Evolutionary conservation across 31 red algal species (phyloP).

Genomic region (Porphyra umbilicalis): DNA sequence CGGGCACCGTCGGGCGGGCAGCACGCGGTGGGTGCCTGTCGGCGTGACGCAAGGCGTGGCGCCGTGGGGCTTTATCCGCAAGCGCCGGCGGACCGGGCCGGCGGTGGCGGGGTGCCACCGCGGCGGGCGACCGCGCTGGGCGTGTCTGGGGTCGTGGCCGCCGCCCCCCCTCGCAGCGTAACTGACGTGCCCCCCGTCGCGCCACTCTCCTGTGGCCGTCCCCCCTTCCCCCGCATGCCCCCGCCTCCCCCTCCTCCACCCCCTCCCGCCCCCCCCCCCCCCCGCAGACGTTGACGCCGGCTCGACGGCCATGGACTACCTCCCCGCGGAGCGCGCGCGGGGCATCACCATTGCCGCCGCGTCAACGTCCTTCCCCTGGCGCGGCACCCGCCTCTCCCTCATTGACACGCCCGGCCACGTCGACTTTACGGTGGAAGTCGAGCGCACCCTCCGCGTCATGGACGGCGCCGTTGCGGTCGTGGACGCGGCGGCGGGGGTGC

Average conservation of each 20-base stretch:
- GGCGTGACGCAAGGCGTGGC: too few species aligned
- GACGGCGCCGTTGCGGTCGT: constrained; percentile 82
- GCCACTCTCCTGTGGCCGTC: too few species aligned
- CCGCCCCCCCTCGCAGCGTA: too few species aligned
- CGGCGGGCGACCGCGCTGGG: too few species aligned
- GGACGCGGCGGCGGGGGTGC: constrained; percentile 87
- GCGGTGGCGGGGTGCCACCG: too few species aligned
- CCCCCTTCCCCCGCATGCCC: too few species aligned
- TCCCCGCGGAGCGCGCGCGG: constrained; percentile 69
- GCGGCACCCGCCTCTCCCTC: constrained; percentile 52
- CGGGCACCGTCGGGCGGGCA: too few species aligned
- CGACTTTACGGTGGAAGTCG: constrained; percentile 96
- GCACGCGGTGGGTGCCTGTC: too few species aligned
- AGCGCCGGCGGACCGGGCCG: too few species aligned
- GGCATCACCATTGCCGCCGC: constrained; percentile 94
- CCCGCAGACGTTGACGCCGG: constrained; percentile 70
- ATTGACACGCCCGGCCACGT: constrained; percentile 99
- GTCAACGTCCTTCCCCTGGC: constrained; percentile 64
- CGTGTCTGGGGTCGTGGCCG: too few species aligned
- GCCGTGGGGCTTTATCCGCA: too few species aligned
- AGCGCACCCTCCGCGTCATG: constrained; percentile 85
- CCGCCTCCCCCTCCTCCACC: not conserved
- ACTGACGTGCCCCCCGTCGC: too few species aligned
- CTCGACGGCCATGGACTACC: constrained; percentile 77
- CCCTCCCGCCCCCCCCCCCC: not conserved